These are phyloP conservation scores for Aurifilum marmelostoma DNA, from an alignment of 2,329 filamentous ascomycete species.

Conservation along the genomic window DNA sequence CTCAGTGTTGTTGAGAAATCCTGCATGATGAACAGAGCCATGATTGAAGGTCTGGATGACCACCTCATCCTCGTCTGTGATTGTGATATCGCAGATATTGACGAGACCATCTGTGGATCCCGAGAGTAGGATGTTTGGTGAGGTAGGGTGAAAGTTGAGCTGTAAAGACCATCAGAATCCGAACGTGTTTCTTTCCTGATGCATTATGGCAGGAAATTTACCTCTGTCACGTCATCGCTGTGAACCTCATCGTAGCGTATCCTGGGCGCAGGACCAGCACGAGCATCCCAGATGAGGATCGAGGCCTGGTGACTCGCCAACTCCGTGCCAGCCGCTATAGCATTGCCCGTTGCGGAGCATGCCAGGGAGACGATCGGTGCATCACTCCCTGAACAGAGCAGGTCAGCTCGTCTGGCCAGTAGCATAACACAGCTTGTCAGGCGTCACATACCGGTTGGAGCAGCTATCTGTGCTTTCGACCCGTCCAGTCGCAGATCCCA, in stretches of 20 bases:
- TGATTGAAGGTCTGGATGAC: slow-evolving; percentile 80
- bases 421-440: neutral
- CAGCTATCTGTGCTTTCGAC: slow-evolving; percentile 44
- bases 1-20: slow-evolving; percentile 67
- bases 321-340: slow-evolving; percentile 75
- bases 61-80: slow-evolving; percentile 76
- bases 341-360: slow-evolving; percentile 57
- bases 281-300: slow-evolving; percentile 66
- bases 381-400: slow-evolving; percentile 43
- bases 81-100: slow-evolving; percentile 73
- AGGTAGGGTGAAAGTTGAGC: slow-evolving; percentile 64
- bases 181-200: neutral
- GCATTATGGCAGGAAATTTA: slow-evolving; percentile 32
- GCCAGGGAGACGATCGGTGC: slow-evolving; percentile 67
- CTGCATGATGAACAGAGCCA: slow-evolving; percentile 73
- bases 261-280: slow-evolving; percentile 50
- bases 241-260: slow-evolving; percentile 66
- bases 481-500: slow-evolving; percentile 64
- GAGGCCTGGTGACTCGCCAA: slow-evolving; percentile 65
- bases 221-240: slow-evolving; percentile 69
- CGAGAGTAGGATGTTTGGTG: slow-evolving; percentile 67
- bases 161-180: slow-evolving; percentile 36
- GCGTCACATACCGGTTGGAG: slow-evolving; percentile 46
- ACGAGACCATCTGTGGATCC: slow-evolving; percentile 81
- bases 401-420: slow-evolving; percentile 28